phyloP scores from a whole-genome alignment of 176 grass and related monocot genomes.

The Neostapfia colusana region DNA sequence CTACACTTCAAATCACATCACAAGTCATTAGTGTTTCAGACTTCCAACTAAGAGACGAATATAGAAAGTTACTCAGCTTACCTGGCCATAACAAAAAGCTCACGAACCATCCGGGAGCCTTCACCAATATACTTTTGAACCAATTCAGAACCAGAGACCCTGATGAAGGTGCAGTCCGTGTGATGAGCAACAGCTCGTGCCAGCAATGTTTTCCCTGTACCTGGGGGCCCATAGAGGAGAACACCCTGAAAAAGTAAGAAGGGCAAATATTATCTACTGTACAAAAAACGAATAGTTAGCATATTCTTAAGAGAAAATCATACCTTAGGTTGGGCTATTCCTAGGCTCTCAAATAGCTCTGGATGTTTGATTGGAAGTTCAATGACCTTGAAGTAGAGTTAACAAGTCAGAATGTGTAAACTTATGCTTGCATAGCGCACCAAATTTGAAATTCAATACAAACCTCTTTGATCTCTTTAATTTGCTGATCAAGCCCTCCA shows the following conservation, averaged over 20 bases:
- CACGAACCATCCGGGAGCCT: conserved; percentile 94
- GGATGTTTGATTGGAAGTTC: conserved; percentile 99
- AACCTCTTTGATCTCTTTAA: conserved; percentile 99
- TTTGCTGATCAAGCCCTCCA: conserved; percentile 98
- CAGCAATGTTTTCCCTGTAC: conserved; percentile 91
- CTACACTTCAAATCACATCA: background rate
- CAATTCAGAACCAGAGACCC: conserved; percentile 98
- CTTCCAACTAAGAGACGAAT: background rate
- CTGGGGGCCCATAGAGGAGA: conserved; percentile 95
- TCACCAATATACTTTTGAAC: conserved; percentile 99
- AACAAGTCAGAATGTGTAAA: conserved; percentile 9
- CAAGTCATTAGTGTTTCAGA: conserved; percentile 1
- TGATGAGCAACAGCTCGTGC: conserved; percentile 98
- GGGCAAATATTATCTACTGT: background rate
- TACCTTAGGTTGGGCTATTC: conserved; percentile 99
- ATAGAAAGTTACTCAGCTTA: conserved; percentile 29
- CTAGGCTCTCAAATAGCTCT: conserved; percentile 95
- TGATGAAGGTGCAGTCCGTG: conserved; percentile 97
- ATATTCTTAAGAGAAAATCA: background rate
- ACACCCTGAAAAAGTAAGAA: conserved; percentile 69
- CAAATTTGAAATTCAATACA: conserved; percentile 35
- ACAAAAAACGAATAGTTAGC: background rate
- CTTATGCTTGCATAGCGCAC: background rate
- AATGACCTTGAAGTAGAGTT: conserved; percentile 71
- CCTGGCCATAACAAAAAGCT: conserved; percentile 99